A percentile compares a stretch with the other conserved stretches of the same genome.
Evolutionary conservation across 495 filamentous ascomycete species (phyloP).

Genomic region (Neurospora discreta): DNA sequence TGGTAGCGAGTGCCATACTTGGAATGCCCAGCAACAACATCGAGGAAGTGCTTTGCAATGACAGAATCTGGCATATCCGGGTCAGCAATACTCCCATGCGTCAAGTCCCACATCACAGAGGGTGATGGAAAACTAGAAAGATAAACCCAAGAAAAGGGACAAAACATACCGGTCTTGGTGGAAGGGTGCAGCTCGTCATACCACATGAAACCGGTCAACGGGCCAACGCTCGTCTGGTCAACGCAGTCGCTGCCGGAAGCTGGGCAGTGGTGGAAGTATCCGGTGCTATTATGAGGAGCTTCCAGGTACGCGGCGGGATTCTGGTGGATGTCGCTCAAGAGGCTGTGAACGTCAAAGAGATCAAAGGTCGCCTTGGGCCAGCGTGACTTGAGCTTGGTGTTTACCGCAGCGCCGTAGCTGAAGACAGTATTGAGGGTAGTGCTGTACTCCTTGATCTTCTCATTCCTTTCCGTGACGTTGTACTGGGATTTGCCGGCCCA

Average conservation of each 20-base stretch:
- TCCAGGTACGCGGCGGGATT: slow-evolving; percentile 48
- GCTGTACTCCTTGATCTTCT: slow-evolving; percentile 53
- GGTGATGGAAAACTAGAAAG: slow-evolving; percentile 34
- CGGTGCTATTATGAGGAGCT: slow-evolving; percentile 51
- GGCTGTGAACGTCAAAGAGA: slow-evolving; percentile 50
- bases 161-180: slow-evolving; percentile 39
- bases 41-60: slow-evolving; percentile 50
- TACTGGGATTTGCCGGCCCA: slow-evolving; percentile 45
- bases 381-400: slow-evolving; percentile 37
- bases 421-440: slow-evolving; percentile 50
- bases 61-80: slow-evolving; percentile 16
- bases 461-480: slow-evolving; percentile 34
- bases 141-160: slow-evolving; percentile 26
- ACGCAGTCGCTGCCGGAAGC: slow-evolving; percentile 18
- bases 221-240: slow-evolving; percentile 20
- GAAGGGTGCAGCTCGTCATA: slow-evolving; percentile 59
- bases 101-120: background rate
- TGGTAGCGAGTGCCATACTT: slow-evolving; percentile 37
- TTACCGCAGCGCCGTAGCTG: slow-evolving; percentile 47
- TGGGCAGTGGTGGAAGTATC: slow-evolving; percentile 42
- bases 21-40: slow-evolving; percentile 45
- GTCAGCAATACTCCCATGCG: background rate
- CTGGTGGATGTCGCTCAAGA: slow-evolving; percentile 53
- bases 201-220: slow-evolving; percentile 34
- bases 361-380: slow-evolving; percentile 52